phyloP scores from a whole-genome alignment of 192 early-diverging fungal species.

The Coemansia sp. region DNA sequence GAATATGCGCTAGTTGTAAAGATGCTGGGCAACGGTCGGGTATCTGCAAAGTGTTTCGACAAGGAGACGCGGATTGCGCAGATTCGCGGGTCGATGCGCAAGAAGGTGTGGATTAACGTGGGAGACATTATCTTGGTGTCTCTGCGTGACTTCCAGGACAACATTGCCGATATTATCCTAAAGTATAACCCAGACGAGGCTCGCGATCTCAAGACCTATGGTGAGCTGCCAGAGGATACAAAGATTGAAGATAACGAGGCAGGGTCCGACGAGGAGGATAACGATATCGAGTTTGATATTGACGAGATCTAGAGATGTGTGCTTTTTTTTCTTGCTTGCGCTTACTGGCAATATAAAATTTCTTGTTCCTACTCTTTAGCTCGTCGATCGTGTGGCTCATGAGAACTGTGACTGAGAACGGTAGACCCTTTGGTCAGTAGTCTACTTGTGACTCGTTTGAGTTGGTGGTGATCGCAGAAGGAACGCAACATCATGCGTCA shows the following conservation, averaged over 20 bases:
- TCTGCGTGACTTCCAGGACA: conserved; percentile 90
- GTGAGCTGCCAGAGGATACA: conserved; percentile 89
- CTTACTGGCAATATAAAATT: neutral
- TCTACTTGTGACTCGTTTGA: neutral
- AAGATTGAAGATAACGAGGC: conserved; percentile 35
- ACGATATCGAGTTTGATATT: conserved; percentile 94
- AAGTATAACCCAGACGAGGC: conserved; percentile 98
- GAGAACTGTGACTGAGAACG: neutral
- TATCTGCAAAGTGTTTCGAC: conserved; percentile 89
- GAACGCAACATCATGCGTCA: neutral
- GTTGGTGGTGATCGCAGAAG: neutral
- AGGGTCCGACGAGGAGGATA: conserved; percentile 63
- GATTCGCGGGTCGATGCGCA: conserved; percentile 97
- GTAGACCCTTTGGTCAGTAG: neutral
- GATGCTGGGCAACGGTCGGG: conserved; percentile 95
- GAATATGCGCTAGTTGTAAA: conserved; percentile 95
- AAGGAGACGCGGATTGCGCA: conserved; percentile 88
- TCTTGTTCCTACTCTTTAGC: neutral
- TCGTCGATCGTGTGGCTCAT: neutral
- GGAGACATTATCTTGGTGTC: conserved; percentile 91
- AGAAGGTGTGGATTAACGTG: conserved; percentile 93
- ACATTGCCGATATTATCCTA: conserved; percentile 92
- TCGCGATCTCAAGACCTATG: conserved; percentile 85
- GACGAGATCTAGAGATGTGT: conserved; percentile 66
- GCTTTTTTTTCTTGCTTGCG: neutral